These are phyloP conservation scores for Biscogniauxia marginata DNA, from an alignment of 2,329 filamentous ascomycete genomes.

Conservation along the genomic window DNA sequence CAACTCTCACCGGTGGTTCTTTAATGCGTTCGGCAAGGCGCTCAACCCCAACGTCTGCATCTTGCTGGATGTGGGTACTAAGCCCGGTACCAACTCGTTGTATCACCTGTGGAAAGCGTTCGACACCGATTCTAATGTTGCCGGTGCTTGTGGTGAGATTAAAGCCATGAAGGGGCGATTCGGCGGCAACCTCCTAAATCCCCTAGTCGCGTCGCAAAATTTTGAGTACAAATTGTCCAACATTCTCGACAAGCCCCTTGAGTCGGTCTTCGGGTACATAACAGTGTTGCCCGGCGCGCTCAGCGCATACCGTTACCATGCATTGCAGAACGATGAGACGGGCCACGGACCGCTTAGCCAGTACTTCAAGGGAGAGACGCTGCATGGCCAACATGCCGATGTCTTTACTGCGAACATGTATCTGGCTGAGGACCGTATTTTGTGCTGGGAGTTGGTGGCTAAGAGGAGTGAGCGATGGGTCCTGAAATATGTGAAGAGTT, in stretches of 20 bases:
- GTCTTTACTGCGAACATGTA: conserved; percentile 99
- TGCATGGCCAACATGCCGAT: conserved; percentile 83
- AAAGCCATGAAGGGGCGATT: conserved; percentile 90
- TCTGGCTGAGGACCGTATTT: conserved; percentile 93
- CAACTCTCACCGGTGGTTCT: conserved; percentile 98
- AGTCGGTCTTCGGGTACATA: conserved; percentile 97
- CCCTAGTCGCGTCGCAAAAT: conserved; percentile 92
- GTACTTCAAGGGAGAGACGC: conserved; percentile 95
- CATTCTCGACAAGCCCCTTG: conserved; percentile 94
- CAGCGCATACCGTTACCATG: conserved; percentile 94
- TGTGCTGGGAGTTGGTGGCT: conserved; percentile 93
- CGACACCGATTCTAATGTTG: conserved; percentile 95
- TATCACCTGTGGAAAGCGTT: conserved; percentile 99
- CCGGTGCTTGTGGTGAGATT: conserved; percentile 96
- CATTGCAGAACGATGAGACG: conserved; percentile 94
- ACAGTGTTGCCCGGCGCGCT: conserved; percentile 95
- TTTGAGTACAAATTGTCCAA: conserved; percentile 99
- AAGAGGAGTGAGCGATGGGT: conserved; percentile 96
- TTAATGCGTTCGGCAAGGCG: conserved; percentile 92
- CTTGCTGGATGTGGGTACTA: conserved; percentile 91
- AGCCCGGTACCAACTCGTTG: conserved; percentile 83
- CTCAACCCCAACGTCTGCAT: conserved; percentile 97
- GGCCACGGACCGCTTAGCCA: conserved; percentile 90
- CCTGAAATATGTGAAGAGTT: conserved; percentile 94
- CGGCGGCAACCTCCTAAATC: conserved; percentile 88